phyloP scores from a whole-genome alignment of 2,329 filamentous ascomycete genomes.

The Pseudocercospora pini-densiflorae region DNA sequence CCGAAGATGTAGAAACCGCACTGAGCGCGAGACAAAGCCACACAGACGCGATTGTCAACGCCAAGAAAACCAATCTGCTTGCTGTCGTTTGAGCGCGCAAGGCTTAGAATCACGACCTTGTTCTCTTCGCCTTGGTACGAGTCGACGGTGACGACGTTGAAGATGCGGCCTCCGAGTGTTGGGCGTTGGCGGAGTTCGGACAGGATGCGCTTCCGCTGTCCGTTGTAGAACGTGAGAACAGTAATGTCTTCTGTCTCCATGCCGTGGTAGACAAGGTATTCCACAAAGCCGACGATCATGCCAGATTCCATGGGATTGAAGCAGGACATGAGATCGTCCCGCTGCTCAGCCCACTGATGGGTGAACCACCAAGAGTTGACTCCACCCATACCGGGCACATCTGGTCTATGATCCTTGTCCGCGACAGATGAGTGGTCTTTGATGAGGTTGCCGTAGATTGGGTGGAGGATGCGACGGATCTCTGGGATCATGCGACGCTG shows the following conservation, averaged over 20 bases:
- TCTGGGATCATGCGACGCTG: conserved; percentile 77
- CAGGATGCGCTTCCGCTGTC: conserved; percentile 71
- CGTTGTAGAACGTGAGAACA: conserved; percentile 85
- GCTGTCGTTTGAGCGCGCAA: conserved; percentile 71
- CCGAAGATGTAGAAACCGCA: conserved; percentile 86
- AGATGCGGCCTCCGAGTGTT: conserved; percentile 36
- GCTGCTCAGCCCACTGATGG: conserved; percentile 68
- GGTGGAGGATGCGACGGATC: conserved; percentile 63
- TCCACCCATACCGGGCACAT: conserved; percentile 66
- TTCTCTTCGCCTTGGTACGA: conserved; percentile 93
- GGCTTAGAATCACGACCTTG: conserved; percentile 76
- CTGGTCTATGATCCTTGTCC: conserved; percentile 49
- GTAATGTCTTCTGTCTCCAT: conserved; percentile 68
- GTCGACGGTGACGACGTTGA: conserved; percentile 77
- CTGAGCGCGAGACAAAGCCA: conserved; percentile 71
- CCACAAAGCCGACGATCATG: conserved; percentile 75
- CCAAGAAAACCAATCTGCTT: conserved; percentile 73
- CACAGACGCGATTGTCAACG: conserved; percentile 66
- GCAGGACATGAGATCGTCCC: conserved; percentile 67
- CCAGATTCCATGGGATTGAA: conserved; percentile 73
- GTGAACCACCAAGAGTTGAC: conserved; percentile 65
- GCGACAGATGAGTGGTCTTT: conserved; percentile 63
- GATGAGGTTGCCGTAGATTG: conserved; percentile 64
- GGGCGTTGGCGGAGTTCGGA: conserved; percentile 46
- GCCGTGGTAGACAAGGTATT: conserved; percentile 73